A percentile compares a stretch with the other conserved stretches of the same genome.
Evolutionary conservation across 495 filamentous ascomycete species (phyloP).

Genomic region (Talaromyces borbonicus): DNA sequence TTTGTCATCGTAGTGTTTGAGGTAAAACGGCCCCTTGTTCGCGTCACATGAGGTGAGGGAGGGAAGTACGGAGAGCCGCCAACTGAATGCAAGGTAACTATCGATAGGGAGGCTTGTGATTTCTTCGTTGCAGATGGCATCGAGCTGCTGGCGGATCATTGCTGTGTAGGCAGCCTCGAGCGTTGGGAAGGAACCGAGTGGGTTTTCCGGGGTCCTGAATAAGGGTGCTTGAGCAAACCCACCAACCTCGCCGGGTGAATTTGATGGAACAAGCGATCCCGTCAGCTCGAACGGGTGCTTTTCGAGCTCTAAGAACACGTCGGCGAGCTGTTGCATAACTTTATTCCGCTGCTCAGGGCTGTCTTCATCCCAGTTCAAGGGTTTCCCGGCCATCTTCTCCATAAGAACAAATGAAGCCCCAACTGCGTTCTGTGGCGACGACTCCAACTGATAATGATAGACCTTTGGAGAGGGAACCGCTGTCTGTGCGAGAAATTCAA

Average conservation of each 20-base stretch:
- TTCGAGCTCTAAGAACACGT: slow-evolving; percentile 24
- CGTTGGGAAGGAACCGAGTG: slow-evolving; percentile 13
- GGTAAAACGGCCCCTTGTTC: slow-evolving; percentile 19
- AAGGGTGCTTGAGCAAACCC: slow-evolving; percentile 11
- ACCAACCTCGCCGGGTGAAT: not conserved
- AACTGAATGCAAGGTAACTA: slow-evolving; percentile 3
- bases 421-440: slow-evolving; percentile 17
- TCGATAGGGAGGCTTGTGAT: slow-evolving; percentile 7
- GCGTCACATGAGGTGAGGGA: not conserved
- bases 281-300: slow-evolving; percentile 18
- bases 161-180: slow-evolving; percentile 5
- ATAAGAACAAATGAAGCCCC: slow-evolving; percentile 23
- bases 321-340: slow-evolving; percentile 24
- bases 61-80: slow-evolving; percentile 13
- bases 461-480: slow-evolving; percentile 6
- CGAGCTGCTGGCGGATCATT: slow-evolving; percentile 7
- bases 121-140: slow-evolving; percentile 17
- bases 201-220: slow-evolving; percentile 10
- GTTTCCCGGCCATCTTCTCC: slow-evolving; percentile 24
- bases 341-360: slow-evolving; percentile 16
- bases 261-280: slow-evolving; percentile 13
- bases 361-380: slow-evolving; percentile 18
- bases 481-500: not conserved
- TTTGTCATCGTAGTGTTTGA: slow-evolving; percentile 33
- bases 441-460: slow-evolving; percentile 10